Evolutionary conservation across 2,329 filamentous ascomycete genomes (phyloP).

Genomic region (Mycosphaerelloides madeirae): DNA sequence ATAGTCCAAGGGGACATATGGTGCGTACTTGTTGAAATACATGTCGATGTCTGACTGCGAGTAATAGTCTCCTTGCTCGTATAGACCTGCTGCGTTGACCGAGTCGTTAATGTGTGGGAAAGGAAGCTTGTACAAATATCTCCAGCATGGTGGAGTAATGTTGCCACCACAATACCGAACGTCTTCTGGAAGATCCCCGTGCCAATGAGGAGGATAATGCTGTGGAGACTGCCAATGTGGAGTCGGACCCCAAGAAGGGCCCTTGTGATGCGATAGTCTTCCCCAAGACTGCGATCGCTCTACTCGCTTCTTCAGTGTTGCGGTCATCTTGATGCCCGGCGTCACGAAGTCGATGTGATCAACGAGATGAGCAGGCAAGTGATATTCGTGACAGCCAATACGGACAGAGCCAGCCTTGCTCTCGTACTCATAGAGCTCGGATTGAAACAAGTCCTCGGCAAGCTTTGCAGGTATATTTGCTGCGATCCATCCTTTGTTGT

Average conservation of each 20-base stretch:
- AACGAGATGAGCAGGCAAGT: constrained; percentile 36
- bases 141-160: constrained; percentile 40
- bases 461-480: constrained; percentile 36
- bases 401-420: constrained; percentile 19
- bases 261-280: background rate
- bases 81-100: constrained; percentile 17
- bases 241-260: background rate
- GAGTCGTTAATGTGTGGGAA: constrained; percentile 6
- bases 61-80: constrained; percentile 15
- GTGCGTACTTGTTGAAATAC: constrained; percentile 34
- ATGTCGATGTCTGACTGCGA: constrained; percentile 27
- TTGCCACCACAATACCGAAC: constrained; percentile 17
- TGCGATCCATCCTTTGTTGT: constrained; percentile 42
- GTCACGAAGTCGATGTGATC: constrained; percentile 53
- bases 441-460: constrained; percentile 35
- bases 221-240: background rate
- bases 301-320: constrained; percentile 14
- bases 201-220: too few relatives aligned
- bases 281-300: background rate
- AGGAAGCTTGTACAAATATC: constrained; percentile 42
- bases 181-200: constrained; percentile 14
- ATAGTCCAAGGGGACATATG: constrained; percentile 15
- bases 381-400: constrained; percentile 40
- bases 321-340: constrained; percentile 47
- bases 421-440: constrained; percentile 35